A percentile compares a stretch with the other conserved stretches of the same genome.
Evolutionary conservation across 805 yeast genomes (phyloP).

Genomic region (Ogataea sp.): DNA sequence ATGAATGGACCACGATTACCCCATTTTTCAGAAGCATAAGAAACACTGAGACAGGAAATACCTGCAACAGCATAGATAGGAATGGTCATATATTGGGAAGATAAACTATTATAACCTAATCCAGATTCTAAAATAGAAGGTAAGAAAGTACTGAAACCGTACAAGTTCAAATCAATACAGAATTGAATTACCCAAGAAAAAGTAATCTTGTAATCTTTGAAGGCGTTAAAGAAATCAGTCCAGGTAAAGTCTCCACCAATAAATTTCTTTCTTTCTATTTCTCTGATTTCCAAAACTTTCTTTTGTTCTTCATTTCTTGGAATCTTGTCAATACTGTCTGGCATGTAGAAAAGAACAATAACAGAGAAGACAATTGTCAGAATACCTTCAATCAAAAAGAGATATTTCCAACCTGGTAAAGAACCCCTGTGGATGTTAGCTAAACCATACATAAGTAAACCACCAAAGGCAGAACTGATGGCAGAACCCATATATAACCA

Average conservation of each 20-base stretch:
- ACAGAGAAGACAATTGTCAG: slow-evolving; percentile 26
- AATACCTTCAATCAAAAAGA: slow-evolving; percentile 24
- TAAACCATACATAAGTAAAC: slow-evolving; percentile 12
- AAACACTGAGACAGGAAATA: slow-evolving; percentile 2
- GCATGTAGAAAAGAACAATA: slow-evolving; percentile 9
- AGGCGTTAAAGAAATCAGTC: slow-evolving; percentile 3
- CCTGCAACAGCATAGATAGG: slow-evolving; percentile 13
- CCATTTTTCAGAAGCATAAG: slow-evolving; percentile 8
- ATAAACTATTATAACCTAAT: slow-evolving; percentile 8
- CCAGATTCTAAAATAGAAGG: slow-evolving; percentile 13
- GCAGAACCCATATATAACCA: slow-evolving; percentile 14
- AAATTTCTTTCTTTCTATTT: slow-evolving; percentile 5
- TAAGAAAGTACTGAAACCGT: slow-evolving; percentile 10
- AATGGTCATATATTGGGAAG: slow-evolving; percentile 12
- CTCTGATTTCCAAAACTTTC: slow-evolving; percentile 11
- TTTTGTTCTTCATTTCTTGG: slow-evolving; percentile 21
- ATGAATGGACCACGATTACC: slow-evolving; percentile 10
- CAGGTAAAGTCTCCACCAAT: slow-evolving; percentile 6
- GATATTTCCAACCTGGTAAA: slow-evolving; percentile 21
- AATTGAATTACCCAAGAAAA: slow-evolving; percentile 8
- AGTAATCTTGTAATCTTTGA: slow-evolving; percentile 8
- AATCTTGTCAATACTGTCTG: slow-evolving; percentile 28
- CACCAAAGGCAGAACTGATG: slow-evolving; percentile 12
- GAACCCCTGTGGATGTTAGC: slow-evolving; percentile 5
- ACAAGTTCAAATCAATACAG: slow-evolving; percentile 9